Percentiles rank a stretch among this genome's conserved stretches.
phyloP scores from a whole-genome alignment of 2,329 filamentous ascomycete species.

The Capronia coronata region DNA sequence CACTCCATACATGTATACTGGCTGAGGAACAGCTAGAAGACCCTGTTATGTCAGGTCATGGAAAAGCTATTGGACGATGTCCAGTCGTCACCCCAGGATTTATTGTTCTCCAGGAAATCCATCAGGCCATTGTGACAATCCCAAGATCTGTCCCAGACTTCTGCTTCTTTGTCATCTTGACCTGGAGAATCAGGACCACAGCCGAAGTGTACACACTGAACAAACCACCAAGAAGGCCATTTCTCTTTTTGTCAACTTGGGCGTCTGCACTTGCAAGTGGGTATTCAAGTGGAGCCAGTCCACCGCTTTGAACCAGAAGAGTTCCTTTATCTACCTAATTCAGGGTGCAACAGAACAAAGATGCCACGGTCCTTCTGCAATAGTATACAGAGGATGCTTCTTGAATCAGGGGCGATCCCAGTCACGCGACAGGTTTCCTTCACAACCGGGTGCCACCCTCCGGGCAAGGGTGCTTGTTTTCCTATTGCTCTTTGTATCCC shows the following conservation, averaged over 20 bases:
- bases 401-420: conserved; percentile 7
- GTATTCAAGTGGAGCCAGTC: conserved; percentile 7
- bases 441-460: neutral
- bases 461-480: conserved; percentile 4
- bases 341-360: conserved; percentile 14
- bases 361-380: neutral
- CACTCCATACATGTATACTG: conserved; percentile 13
- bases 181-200: neutral
- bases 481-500: conserved; percentile 3
- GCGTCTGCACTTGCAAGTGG: conserved; percentile 4
- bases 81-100: conserved; percentile 6
- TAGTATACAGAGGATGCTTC: neutral
- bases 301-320: conserved; percentile 4
- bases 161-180: conserved; percentile 4
- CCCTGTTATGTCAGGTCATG: conserved; percentile 6
- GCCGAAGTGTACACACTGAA: conserved; percentile 8
- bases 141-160: conserved; percentile 7
- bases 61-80: conserved; percentile 16
- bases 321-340: neutral
- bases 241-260: conserved; percentile 4
- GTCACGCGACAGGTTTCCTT: conserved; percentile 10
- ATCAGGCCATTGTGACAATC: no score
- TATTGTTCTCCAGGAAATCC: conserved; percentile 11
- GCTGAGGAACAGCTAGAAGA: conserved; percentile 15
- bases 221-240: conserved; percentile 6